A percentile compares a stretch with the other conserved stretches of the same genome.
Evolutionary conservation across 164 flowering plant species (phyloP).

Genomic region (Houttuynia cordata): DNA sequence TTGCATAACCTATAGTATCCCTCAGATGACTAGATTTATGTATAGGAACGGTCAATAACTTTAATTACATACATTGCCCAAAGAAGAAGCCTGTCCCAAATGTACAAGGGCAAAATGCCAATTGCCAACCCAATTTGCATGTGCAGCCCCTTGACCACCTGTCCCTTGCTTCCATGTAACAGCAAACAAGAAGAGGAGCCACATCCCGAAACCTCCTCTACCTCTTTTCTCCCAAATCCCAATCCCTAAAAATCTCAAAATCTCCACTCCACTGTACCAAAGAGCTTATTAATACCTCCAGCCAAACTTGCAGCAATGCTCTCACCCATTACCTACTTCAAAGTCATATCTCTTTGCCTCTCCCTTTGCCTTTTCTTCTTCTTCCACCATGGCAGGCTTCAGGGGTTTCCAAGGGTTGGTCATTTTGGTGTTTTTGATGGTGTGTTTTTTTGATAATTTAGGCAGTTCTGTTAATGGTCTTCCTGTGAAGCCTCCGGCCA

Average conservation of each 20-base stretch:
- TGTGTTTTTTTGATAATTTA: background rate
- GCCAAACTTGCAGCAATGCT: background rate
- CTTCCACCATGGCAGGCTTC: background rate
- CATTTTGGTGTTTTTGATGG: background rate
- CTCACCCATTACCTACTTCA: background rate
- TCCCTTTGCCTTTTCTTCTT: background rate
- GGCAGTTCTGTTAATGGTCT: background rate
- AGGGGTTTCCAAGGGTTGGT: background rate
- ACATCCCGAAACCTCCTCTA: background rate
- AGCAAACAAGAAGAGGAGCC: background rate
- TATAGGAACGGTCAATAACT: no score
- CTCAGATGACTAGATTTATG: no score
- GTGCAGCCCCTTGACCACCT: background rate
- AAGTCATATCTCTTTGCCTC: background rate
- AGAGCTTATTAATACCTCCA: background rate
- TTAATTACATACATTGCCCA: no score
- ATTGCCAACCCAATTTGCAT: background rate
- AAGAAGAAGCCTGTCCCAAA: no score
- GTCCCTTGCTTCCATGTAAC: background rate
- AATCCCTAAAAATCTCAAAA: no score
- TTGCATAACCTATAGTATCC: no score
- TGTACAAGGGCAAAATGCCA: no score
- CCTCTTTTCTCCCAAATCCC: no score
- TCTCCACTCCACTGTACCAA: background rate
- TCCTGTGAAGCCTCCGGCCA: background rate